Evolutionary conservation across 768 basidiomycete genomes (phyloP).

Genomic region (Termitomyces sp.): DNA sequence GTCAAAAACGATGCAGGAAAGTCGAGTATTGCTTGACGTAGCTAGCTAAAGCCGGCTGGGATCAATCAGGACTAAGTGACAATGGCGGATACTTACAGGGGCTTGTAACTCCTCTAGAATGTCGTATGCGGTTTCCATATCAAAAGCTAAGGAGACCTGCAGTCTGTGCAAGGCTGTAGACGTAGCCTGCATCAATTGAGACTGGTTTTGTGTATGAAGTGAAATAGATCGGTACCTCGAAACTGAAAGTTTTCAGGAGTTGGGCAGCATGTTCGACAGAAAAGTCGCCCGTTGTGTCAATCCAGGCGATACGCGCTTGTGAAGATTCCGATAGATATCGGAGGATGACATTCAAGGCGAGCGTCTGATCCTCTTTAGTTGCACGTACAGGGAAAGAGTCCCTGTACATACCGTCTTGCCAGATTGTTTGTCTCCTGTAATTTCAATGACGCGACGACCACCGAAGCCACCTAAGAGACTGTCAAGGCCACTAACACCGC

Average conservation of each 20-base stretch:
- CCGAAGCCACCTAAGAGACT: constrained; percentile 43
- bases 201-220: constrained; percentile 1
- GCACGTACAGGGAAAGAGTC: background rate
- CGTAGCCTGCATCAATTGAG: constrained; percentile 15
- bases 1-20: constrained; percentile 58
- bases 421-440: constrained; percentile 58
- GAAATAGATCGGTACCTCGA: constrained; percentile 14
- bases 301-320: constrained; percentile 51
- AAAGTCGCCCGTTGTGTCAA: constrained; percentile 70
- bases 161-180: constrained; percentile 44
- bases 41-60: background rate
- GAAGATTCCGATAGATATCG: constrained; percentile 37
- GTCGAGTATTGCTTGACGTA: constrained; percentile 7
- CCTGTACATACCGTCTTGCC: constrained; percentile 59
- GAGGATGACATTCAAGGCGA: constrained; percentile 55
- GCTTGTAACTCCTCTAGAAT: constrained; percentile 40
- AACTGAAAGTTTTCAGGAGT: constrained; percentile 26
- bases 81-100: constrained; percentile 11
- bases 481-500: constrained; percentile 47
- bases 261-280: constrained; percentile 40
- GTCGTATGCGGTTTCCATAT: constrained; percentile 47
- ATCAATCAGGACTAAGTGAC: background rate
- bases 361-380: constrained; percentile 33
- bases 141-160: constrained; percentile 51
- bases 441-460: constrained; percentile 52